phyloP scores from a whole-genome alignment of 305 asterid genomes.

The Solanum hybrid region DNA sequence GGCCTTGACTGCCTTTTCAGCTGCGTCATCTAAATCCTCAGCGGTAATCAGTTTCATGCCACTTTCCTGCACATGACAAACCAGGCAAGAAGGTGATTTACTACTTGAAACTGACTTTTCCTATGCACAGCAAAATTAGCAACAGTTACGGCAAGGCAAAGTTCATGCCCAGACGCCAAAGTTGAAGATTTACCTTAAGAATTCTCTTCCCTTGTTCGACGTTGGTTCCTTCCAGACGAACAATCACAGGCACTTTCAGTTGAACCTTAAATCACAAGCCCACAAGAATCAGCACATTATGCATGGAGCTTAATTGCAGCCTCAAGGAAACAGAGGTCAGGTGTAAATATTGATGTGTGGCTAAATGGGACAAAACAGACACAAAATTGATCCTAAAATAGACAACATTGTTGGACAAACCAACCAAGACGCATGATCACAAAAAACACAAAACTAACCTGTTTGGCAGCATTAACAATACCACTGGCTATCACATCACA shows the following conservation, averaged over 20 bases:
- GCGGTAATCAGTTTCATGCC: constrained; percentile 90
- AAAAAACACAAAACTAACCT: constrained; percentile 28
- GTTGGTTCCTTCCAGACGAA: constrained; percentile 98
- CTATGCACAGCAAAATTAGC: neutral
- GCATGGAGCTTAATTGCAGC: neutral
- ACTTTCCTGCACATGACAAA: constrained; percentile 56
- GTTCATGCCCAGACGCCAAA: neutral
- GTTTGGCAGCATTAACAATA: constrained; percentile 96
- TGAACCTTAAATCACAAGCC: constrained; percentile 45
- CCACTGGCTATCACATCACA: constrained; percentile 98
- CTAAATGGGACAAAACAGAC: neutral
- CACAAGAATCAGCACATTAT: constrained; percentile 12
- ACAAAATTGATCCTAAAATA: neutral
- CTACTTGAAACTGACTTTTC: neutral
- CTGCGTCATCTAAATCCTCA: constrained; percentile 96
- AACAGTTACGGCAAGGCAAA: neutral
- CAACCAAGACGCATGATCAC: neutral
- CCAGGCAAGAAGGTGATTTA: neutral
- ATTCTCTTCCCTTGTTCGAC: constrained; percentile 98
- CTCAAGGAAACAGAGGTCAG: neutral
- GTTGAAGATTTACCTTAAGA: constrained; percentile 56
- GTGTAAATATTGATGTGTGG: neutral
- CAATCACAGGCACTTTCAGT: constrained; percentile 94
- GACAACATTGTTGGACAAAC: neutral
- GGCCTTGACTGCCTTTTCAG: constrained; percentile 95